phyloP scores from a whole-genome alignment of 768 basidiomycete species.

The Cantharellus anzutake region DNA sequence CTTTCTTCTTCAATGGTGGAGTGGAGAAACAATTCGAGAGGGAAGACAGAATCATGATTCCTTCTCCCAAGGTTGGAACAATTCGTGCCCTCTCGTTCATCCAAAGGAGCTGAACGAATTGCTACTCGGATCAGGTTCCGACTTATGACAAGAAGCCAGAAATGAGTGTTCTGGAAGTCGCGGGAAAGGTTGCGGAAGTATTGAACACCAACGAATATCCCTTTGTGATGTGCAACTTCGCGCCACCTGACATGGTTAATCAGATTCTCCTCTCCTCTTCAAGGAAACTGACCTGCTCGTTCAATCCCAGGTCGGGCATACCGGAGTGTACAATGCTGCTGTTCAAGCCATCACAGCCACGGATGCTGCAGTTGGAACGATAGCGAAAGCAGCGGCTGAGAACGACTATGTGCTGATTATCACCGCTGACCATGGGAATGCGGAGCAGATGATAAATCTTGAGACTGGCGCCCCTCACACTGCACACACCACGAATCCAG shows the following conservation, averaged over 20 bases:
- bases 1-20: conserved; percentile 97
- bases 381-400: conserved; percentile 69
- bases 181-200: conserved; percentile 81
- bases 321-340: conserved; percentile 79
- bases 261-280: not conserved
- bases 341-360: conserved; percentile 77
- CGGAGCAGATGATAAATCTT: conserved; percentile 79
- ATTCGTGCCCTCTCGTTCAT: not conserved
- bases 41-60: conserved; percentile 75
- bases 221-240: conserved; percentile 97
- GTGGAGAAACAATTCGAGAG: conserved; percentile 76
- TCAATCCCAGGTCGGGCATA: conserved; percentile 58
- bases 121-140: conserved; percentile 29
- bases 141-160: conserved; percentile 84
- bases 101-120: not conserved
- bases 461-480: conserved; percentile 78
- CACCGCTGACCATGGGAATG: conserved; percentile 92
- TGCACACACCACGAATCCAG: conserved; percentile 76
- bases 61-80: conserved; percentile 45
- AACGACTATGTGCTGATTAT: conserved; percentile 75
- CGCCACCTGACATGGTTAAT: conserved; percentile 82
- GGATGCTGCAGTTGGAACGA: conserved; percentile 72
- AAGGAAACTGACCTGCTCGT: not conserved
- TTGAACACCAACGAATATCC: conserved; percentile 51
- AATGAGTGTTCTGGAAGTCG: conserved; percentile 79